Evolutionary conservation across 805 yeast genomes (phyloP).

Genomic region (Saccharomycopsis amapae): DNA sequence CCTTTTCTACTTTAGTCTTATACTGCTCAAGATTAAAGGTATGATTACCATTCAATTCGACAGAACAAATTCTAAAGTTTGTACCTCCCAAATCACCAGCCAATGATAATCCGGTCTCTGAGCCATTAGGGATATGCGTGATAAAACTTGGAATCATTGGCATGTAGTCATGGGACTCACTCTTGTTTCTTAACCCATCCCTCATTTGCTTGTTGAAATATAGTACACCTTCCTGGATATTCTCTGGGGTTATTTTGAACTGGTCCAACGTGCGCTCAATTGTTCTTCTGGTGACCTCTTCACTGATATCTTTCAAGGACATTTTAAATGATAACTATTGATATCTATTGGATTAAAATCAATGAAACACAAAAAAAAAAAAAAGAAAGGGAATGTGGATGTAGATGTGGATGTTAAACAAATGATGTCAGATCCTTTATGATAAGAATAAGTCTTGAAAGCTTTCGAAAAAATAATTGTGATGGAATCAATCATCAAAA

Average conservation of each 20-base stretch:
- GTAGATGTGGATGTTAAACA: no score
- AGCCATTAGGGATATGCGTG: slow-evolving; percentile 77
- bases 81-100: slow-evolving; percentile 98
- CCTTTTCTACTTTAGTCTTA: slow-evolving; percentile 73
- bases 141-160: slow-evolving; percentile 95
- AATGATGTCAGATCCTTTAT: no score
- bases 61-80: slow-evolving; percentile 91
- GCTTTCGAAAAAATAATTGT: no score
- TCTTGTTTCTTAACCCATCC: slow-evolving; percentile 44
- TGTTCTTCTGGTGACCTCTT: slow-evolving; percentile 6
- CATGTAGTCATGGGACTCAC: slow-evolving; percentile 36
- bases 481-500: no score
- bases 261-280: slow-evolving; percentile 33
- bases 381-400: no score
- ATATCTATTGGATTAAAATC: no score
- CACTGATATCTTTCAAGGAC: slow-evolving; percentile 5
- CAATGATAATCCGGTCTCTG: slow-evolving; percentile 70
- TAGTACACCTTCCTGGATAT: slow-evolving; percentile 41
- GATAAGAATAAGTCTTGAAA: slow-evolving; percentile 8
- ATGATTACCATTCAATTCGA: slow-evolving; percentile 65
- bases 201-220: slow-evolving; percentile 56
- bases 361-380: no score
- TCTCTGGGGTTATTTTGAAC: slow-evolving; percentile 37
- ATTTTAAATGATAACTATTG: not conserved
- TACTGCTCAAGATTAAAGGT: slow-evolving; percentile 71